phyloP scores from a whole-genome alignment of 257 asterid genomes.

The Jaltomata sinuosa region DNA sequence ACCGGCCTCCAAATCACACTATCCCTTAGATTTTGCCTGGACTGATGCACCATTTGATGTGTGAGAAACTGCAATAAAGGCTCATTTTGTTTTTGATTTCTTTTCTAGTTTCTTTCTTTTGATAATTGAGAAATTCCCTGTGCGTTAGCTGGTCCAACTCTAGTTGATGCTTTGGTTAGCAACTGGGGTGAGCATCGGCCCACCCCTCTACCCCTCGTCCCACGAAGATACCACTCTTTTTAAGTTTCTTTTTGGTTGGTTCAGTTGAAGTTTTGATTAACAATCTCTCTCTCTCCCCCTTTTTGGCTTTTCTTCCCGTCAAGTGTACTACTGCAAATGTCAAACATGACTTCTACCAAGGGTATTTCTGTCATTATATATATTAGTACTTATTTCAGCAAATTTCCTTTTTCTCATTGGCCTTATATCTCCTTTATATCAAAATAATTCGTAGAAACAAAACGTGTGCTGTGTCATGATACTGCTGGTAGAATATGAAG shows the following conservation, averaged over 20 bases:
- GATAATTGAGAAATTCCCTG: neutral
- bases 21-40: neutral
- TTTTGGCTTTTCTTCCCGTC: neutral
- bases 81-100: neutral
- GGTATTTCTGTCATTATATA: neutral
- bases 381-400: neutral
- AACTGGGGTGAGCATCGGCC: neutral
- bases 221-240: neutral
- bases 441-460: neutral
- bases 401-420: neutral
- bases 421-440: neutral
- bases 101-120: neutral
- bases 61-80: neutral
- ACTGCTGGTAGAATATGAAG: constrained; percentile 11
- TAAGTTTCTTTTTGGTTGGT: neutral
- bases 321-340: neutral
- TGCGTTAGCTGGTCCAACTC: neutral
- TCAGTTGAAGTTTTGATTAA: neutral
- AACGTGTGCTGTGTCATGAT: constrained; percentile 17
- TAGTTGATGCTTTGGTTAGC: neutral
- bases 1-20: neutral
- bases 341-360: neutral
- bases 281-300: neutral
- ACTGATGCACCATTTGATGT: neutral
- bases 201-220: neutral